A percentile compares a stretch with the other conserved stretches of the same genome.
Conservation (phyloP, 768 basidiomycete species). For the Lentinula sp. region DNA sequence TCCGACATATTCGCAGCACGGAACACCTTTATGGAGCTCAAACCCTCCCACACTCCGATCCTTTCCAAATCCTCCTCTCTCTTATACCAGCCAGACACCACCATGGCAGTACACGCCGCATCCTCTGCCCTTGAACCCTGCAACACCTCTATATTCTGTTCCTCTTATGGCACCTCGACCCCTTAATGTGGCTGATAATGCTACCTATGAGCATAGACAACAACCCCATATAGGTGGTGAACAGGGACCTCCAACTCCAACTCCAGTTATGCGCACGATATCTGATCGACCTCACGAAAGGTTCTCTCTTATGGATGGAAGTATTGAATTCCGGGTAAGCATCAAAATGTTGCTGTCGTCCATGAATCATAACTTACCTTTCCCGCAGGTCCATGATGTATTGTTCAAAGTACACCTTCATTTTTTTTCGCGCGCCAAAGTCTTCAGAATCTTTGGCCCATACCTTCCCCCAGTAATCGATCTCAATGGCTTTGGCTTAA, state of each 20-base stretch:
- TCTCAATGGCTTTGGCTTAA: neutral
- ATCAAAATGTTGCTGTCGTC: neutral
- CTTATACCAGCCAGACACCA: neutral
- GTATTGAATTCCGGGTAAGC: neutral
- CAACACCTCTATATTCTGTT: neutral
- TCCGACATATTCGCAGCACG: neutral
- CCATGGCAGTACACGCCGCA: neutral
- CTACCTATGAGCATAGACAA: neutral
- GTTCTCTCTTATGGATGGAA: neutral
- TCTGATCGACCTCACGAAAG: neutral
- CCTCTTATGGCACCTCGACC: neutral
- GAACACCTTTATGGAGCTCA: neutral
- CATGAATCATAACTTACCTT: neutral
- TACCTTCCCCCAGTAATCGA: neutral
- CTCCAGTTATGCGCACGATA: neutral
- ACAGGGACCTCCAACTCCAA: neutral
- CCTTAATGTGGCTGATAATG: neutral
- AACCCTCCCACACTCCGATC: neutral
- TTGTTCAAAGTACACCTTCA: neutral
- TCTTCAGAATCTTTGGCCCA: neutral
- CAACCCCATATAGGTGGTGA: neutral
- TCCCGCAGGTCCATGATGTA: neutral
- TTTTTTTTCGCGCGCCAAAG: neutral
- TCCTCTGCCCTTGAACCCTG: neutral
- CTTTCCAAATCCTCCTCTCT: neutral